Evolutionary conservation across 2,329 filamentous ascomycete species (phyloP).

Genomic region (Penicillium sp.): DNA sequence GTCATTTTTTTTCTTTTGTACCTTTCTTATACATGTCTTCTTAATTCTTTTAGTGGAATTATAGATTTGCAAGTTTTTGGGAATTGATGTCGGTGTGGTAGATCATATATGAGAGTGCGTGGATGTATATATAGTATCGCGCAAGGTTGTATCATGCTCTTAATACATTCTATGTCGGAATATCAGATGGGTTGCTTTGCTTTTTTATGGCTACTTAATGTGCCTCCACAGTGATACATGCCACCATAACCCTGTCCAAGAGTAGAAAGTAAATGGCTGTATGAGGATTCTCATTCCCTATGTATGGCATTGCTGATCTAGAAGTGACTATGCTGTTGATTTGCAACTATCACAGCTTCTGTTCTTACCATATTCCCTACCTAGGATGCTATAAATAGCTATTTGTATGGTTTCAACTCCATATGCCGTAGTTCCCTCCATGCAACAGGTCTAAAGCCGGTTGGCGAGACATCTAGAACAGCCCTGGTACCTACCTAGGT

Average conservation of each 20-base stretch:
- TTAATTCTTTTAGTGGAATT: not conserved
- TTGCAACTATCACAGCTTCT: not conserved
- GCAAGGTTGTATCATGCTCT: not conserved
- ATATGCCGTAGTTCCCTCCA: not conserved
- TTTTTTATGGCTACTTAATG: too few species aligned
- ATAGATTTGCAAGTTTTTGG: not conserved
- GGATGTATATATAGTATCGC: not conserved
- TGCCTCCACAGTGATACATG: not conserved
- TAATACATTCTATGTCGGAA: too few species aligned
- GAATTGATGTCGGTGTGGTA: not conserved
- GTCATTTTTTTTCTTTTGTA: slow-evolving; percentile 34
- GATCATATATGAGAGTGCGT: too few species aligned
- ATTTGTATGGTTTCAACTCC: not conserved
- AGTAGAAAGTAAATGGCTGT: too few species aligned
- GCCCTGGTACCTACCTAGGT: not conserved
- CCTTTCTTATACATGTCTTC: too few species aligned
- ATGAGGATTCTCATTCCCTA: too few species aligned
- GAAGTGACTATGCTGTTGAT: too few species aligned
- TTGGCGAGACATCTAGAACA: not conserved
- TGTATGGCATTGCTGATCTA: too few species aligned
- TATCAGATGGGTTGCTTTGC: too few species aligned
- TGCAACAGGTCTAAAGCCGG: not conserved
- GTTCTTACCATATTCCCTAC: not conserved
- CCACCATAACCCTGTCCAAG: not conserved
- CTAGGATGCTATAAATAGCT: not conserved